Evolutionary conservation across 306 rosid species (phyloP).

Genomic region (Mucuna pruriens): DNA sequence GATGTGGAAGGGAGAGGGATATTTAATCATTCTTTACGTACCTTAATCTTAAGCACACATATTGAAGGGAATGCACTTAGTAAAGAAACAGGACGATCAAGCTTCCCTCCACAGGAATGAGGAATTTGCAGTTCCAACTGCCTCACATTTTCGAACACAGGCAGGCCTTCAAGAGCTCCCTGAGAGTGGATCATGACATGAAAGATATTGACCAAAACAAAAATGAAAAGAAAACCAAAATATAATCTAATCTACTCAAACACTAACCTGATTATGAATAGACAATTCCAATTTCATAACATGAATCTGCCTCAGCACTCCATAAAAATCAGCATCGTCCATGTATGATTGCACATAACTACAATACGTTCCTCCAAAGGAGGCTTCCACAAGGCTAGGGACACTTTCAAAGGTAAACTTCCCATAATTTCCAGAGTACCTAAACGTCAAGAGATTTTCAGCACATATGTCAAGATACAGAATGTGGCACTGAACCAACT

Average conservation of each 20-base stretch:
- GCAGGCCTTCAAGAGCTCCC: background rate
- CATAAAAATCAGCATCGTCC: background rate
- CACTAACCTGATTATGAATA: background rate
- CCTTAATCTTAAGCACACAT: constrained; percentile 17
- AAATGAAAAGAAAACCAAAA: background rate
- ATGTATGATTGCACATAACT: background rate
- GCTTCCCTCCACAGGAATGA: background rate
- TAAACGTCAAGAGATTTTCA: constrained; percentile 19
- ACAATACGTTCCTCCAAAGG: background rate
- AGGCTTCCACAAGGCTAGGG: constrained; percentile 21
- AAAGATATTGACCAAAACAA: background rate
- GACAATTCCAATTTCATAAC: background rate
- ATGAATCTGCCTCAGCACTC: background rate
- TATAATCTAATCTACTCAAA: background rate
- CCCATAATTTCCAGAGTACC: background rate
- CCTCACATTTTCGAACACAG: background rate
- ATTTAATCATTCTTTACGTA: background rate
- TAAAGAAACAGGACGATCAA: background rate
- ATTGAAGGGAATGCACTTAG: constrained; percentile 20
- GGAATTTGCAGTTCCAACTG: constrained; percentile 16
- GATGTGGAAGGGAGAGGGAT: background rate
- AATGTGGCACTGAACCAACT: background rate
- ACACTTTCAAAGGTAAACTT: background rate
- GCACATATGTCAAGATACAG: background rate
- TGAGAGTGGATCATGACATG: background rate